phyloP scores from a whole-genome alignment of 768 basidiomycete species.

The Leccinum fibrillosum region DNA sequence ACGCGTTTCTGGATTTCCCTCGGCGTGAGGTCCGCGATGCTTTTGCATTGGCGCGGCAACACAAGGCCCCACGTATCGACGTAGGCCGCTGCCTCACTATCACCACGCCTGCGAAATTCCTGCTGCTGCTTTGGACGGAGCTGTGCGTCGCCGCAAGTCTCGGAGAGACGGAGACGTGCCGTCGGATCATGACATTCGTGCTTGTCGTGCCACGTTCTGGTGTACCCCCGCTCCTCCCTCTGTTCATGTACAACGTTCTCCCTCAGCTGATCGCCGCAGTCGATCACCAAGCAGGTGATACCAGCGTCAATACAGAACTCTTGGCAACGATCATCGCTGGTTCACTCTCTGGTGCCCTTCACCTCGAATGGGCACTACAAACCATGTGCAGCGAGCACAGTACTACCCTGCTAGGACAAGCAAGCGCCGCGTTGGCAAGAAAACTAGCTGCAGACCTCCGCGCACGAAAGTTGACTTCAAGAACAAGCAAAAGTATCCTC shows the following conservation, averaged over 20 bases:
- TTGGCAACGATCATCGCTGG: conserved; percentile 64
- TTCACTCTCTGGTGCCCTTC: conserved; percentile 60
- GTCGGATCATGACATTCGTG: conserved; percentile 65
- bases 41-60: conserved; percentile 53
- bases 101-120: conserved; percentile 56
- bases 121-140: conserved; percentile 68
- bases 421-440: conserved; percentile 61
- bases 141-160: conserved; percentile 49
- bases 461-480: conserved; percentile 43
- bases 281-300: conserved; percentile 53
- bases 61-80: conserved; percentile 64
- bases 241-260: conserved; percentile 67
- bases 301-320: conserved; percentile 57
- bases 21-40: conserved; percentile 55
- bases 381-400: conserved; percentile 47
- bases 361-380: conserved; percentile 67
- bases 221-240: conserved; percentile 64
- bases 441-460: conserved; percentile 64
- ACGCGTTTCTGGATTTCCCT: conserved; percentile 51
- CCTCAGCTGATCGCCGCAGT: conserved; percentile 54
- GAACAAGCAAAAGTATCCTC: conserved; percentile 49
- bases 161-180: conserved; percentile 59
- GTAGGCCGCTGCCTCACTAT: conserved; percentile 63
- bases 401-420: conserved; percentile 54
- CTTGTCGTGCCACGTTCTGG: conserved; percentile 58